phyloP scores from a whole-genome alignment of 108 stramenopile species.

The Skeletonema tropicum region DNA sequence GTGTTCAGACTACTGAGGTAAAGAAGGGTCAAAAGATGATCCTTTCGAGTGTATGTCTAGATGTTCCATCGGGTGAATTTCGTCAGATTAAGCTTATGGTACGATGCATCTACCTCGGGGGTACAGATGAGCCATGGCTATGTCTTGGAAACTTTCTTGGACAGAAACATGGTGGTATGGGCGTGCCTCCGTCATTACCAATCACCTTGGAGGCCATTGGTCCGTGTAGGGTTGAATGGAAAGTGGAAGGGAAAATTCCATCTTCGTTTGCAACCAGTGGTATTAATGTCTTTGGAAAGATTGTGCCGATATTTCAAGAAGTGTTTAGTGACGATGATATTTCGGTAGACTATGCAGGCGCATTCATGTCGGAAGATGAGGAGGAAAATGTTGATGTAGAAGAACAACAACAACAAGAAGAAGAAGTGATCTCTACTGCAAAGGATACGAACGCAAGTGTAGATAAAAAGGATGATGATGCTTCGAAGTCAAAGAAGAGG shows the following conservation, averaged over 20 bases:
- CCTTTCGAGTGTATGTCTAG: conserved; percentile 27
- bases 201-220: conserved; percentile 36
- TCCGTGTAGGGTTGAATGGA: conserved; percentile 35
- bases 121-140: conserved; percentile 9
- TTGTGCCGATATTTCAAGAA: conserved; percentile 10
- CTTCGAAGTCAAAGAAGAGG: conserved; percentile 5
- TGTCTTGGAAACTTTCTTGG: conserved; percentile 26
- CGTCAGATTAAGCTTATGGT: conserved; percentile 9
- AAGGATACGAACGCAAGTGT: not conserved
- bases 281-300: conserved; percentile 42
- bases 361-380: conserved; percentile 7
- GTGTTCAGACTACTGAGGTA: conserved; percentile 12
- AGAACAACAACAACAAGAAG: not conserved
- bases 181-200: conserved; percentile 10
- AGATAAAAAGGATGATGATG: not conserved
- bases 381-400: not conserved
- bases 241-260: not conserved
- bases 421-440: not conserved
- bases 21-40: conserved; percentile 18
- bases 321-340: conserved; percentile 4
- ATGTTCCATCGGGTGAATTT: conserved; percentile 8
- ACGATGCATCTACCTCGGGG: conserved; percentile 15
- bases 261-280: not conserved
- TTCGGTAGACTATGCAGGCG: not conserved
- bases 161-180: conserved; percentile 6